Evolutionary conservation across 768 basidiomycete genomes (phyloP), one percentile per base, ranked within the genome.

Genomic region (Fistulinella prunicolor): DNA sequence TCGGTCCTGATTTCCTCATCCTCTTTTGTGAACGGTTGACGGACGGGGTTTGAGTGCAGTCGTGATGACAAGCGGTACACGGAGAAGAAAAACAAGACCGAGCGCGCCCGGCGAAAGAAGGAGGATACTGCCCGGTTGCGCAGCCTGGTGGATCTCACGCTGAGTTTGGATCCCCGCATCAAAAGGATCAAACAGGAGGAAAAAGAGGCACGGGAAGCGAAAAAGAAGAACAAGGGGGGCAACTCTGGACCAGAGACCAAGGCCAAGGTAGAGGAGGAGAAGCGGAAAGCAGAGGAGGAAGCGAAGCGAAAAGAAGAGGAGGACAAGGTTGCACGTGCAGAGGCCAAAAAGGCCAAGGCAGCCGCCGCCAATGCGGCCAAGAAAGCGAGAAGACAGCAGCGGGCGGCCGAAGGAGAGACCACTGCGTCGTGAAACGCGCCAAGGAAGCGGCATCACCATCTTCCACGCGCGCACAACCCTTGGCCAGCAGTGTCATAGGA

Each of bases 61-160:
- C 95, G 95, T 48, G 95, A 98, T 68, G 95, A 99, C 69, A 98
- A 98, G 72, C 87, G 95, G 24, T 96, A 94, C 73, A 94, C 92
- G 16, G 95, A 98, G 73, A 98, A 97, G 79, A 99, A 99, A 80
- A 99, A 99, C 82, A 97, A 96, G 71, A 72, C 89, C 6, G 95
- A 99, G 72, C 93, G 95, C 28, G 90, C 93, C 12, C 81, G 93
- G 49, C 78, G 91, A 66, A 99, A 99, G 78, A 96, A 96, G 78
- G 95, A 96, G 58, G 95, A 99, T 70, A 97, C 82, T 38, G 86
- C 92, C 12, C 88, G 94, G 59, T 69, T 97, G 23, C 85, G 95
- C 44, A 74, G 74, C 22, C 74, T 99, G 21, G 93, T 99, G 42
- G 95, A 98, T 73, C 72, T 86, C 47, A 82, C 90, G 20, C 79